These are phyloP conservation scores for Dactylonectria estremocensis DNA, from an alignment of 2,329 filamentous ascomycete species.

Conservation along the genomic window DNA sequence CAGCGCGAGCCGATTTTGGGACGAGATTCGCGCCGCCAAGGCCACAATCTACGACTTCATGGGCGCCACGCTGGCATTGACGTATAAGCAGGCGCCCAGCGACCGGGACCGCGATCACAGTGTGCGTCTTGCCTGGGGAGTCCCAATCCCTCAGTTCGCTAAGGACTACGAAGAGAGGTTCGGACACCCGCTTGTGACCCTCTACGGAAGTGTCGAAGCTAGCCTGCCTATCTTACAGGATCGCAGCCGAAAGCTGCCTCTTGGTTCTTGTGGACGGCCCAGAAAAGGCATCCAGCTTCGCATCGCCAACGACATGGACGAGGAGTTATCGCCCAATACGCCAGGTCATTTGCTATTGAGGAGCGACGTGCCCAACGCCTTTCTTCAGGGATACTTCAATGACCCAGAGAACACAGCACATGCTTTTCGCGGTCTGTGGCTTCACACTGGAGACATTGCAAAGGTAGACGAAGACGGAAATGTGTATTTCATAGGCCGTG, in stretches of 20 bases:
- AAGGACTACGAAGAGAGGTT: slow-evolving; percentile 7
- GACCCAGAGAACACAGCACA: slow-evolving; percentile 1
- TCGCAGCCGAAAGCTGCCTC: background rate
- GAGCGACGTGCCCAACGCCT: slow-evolving; percentile 19
- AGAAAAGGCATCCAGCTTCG: slow-evolving; percentile 19
- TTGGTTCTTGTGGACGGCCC: slow-evolving; percentile 12
- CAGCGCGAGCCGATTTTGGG: slow-evolving; percentile 21
- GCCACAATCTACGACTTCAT: slow-evolving; percentile 28
- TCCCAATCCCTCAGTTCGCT: slow-evolving; percentile 14
- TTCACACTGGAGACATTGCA: slow-evolving; percentile 20
- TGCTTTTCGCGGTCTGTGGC: slow-evolving; percentile 7
- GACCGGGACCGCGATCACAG: slow-evolving; percentile 12
- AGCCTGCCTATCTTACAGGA: slow-evolving; percentile 14
- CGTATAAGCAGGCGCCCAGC: slow-evolving; percentile 23
- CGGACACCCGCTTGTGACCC: slow-evolving; percentile 11
- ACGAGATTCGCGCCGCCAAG: slow-evolving; percentile 22
- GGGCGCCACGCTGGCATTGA: slow-evolving; percentile 24
- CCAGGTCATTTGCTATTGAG: slow-evolving; percentile 13
- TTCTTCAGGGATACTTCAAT: slow-evolving; percentile 21
- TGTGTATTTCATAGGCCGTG: slow-evolving; percentile 12
- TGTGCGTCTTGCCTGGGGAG: slow-evolving; percentile 20
- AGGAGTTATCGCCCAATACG: slow-evolving; percentile 15
- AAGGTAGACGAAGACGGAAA: slow-evolving; percentile 16
- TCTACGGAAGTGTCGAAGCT: slow-evolving; percentile 18
- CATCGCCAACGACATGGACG: slow-evolving; percentile 21